Conservation (phyloP, 1,284 basidiomycete species). For the Leccinum subatratum region DNA sequence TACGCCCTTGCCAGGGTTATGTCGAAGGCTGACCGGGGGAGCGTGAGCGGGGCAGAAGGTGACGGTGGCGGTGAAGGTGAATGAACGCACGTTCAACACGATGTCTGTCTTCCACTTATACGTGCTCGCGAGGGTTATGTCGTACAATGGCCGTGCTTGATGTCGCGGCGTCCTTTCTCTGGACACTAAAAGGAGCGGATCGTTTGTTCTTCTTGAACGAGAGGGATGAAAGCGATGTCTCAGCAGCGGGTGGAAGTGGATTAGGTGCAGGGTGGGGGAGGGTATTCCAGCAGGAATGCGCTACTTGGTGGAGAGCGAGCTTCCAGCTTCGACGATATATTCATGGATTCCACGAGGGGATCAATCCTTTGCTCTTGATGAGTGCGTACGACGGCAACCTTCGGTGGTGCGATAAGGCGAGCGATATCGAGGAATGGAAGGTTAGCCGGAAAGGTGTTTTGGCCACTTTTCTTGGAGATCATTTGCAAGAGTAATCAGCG, state of each 20-base stretch:
- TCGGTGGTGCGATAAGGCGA: conserved; percentile 18
- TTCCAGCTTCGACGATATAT: conserved; percentile 28
- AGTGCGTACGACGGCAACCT: conserved; percentile 20
- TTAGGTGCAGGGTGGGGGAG: conserved; percentile 30
- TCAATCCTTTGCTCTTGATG: conserved; percentile 31
- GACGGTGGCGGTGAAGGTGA: too few species aligned
- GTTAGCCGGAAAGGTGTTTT: background rate
- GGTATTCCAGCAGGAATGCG: conserved; percentile 39
- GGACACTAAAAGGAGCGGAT: conserved; percentile 5
- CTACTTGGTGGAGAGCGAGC: conserved; percentile 46
- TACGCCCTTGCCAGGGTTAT: too few species aligned
- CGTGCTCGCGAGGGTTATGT: too few species aligned
- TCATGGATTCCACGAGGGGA: conserved; percentile 30
- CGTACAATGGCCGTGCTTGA: background rate
- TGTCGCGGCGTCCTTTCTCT: conserved; percentile 14
- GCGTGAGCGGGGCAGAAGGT: too few species aligned
- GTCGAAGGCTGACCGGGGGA: too few species aligned
- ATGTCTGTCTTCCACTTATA: too few species aligned
- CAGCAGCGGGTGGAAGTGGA: conserved; percentile 24
- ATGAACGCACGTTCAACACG: too few species aligned
- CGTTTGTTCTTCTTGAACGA: conserved; percentile 43
- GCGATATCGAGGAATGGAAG: background rate
- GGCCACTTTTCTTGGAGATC: background rate
- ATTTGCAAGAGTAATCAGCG: background rate
- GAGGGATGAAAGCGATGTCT: conserved; percentile 30